A percentile compares a stretch with the other conserved stretches of the same genome.
Evolutionary conservation across 2,329 filamentous ascomycete species (phyloP).

Genomic region (Neofusicoccum kwambonambiense): DNA sequence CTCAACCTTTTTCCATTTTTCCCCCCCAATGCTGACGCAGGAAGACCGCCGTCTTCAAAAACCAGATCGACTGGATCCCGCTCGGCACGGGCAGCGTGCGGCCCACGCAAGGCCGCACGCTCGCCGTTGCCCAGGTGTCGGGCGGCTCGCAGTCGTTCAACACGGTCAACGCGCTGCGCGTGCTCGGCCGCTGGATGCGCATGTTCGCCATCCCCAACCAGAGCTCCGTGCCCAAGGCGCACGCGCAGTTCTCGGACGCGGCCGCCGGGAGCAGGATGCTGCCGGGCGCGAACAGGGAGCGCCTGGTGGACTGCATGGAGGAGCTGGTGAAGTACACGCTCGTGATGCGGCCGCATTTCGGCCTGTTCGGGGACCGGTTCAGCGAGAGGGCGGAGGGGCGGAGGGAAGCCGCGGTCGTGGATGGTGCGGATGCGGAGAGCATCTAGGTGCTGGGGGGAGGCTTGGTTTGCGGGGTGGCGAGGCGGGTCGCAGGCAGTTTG

Average conservation of each 20-base stretch:
- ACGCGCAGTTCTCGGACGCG: conserved; percentile 57
- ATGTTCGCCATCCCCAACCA: conserved; percentile 69
- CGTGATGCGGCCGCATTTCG: conserved; percentile 61
- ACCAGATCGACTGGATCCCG: conserved; percentile 70
- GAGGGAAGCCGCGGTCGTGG: too few species aligned
- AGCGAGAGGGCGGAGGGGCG: conserved; percentile 35
- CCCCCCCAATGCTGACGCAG: conserved; percentile 20
- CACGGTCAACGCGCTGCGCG: conserved; percentile 62
- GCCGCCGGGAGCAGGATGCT: conserved; percentile 52
- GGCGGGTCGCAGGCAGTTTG: too few species aligned
- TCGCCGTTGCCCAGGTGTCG: conserved; percentile 61
- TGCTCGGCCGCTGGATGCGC: conserved; percentile 68
- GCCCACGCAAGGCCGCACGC: conserved; percentile 64
- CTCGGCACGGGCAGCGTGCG: conserved; percentile 61
- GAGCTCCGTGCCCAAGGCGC: conserved; percentile 62
- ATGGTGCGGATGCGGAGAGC: too few species aligned
- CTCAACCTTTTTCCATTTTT: too few species aligned
- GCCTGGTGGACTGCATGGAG: conserved; percentile 67
- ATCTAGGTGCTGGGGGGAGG: too few species aligned
- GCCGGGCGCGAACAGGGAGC: conserved; percentile 57
- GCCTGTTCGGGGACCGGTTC: conserved; percentile 61
- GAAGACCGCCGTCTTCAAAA: conserved; percentile 65
- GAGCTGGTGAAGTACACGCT: conserved; percentile 70
- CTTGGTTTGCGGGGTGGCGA: too few species aligned
- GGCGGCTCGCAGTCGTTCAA: conserved; percentile 69